Base-by-base conservation (phyloP, 805 yeast species). In the Groenewaldozyma salmanticensis region DNA sequence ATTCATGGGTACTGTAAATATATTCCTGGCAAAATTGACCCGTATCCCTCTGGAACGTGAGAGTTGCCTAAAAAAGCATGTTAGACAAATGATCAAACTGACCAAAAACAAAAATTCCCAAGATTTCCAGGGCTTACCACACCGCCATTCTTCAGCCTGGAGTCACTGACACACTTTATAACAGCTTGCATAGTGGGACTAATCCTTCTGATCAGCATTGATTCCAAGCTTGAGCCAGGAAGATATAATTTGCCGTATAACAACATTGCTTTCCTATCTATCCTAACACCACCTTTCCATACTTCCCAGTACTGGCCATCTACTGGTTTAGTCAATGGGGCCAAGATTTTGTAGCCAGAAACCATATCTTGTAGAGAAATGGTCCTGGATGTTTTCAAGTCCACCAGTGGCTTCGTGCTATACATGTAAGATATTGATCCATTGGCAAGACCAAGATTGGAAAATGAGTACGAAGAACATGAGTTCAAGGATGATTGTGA, bases 381-480 rank as follows among this genome's bases (percentile, higher is more conserved):
- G 7, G 66, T 62, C 9, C 60, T 64, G 0, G 88, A 66, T 1
- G 75, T 72, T 24, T 66, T 57, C 5, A 81, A 72, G 37, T 67
- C 64, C 5, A 59, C 60, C 35, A 85, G 60, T 1, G 79, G 74
- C 0, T 67, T 60, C 0, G 90, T 75, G 13, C 87, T 71, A 61
- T 82, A 87, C 7, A 87, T 56, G 56, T 90, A 90, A 0, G 95
- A 78, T 21, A 90, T 54, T 0, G 95, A 81, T 1, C 97, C 96
- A 50, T 79, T 77, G 32, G 92, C 72, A 2, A 71, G 60, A 27
- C 75, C 77, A 27, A 70, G 58, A 50, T 79, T 81, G 29, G 83
- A 71, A 11, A 90, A 65, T 5, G 82, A 74, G 50, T 85, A 72
- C 13, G 86, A 77, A 19, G 86, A 78, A 39, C 83, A 86, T 49